Evolutionary conservation across 257 asterid species (phyloP).

Genomic region (Mitragyna speciosa): DNA sequence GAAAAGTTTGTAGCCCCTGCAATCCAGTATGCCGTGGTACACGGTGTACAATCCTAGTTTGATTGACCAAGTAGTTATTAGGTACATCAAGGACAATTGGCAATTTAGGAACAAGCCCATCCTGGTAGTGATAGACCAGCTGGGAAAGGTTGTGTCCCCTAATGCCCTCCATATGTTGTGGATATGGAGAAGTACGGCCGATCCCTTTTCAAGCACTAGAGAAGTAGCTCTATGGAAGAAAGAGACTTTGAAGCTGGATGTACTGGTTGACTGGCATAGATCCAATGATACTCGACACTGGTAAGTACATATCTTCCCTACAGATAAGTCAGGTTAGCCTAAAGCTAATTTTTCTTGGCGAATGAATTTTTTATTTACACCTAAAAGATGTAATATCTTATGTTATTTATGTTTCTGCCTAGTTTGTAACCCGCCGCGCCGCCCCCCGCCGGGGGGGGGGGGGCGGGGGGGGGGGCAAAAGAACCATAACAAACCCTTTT

Average conservation of each 20-base stretch:
- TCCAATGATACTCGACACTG: slow-evolving; percentile 6
- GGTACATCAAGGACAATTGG: slow-evolving; percentile 7
- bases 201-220: slow-evolving; percentile 15
- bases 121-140: slow-evolving; percentile 16
- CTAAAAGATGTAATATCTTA: not conserved
- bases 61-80: slow-evolving; percentile 7
- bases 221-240: slow-evolving; percentile 21
- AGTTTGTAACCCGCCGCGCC: no score
- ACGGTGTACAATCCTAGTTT: not conserved
- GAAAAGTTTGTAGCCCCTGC: not conserved
- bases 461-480: no score
- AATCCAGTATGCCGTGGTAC: slow-evolving; percentile 14
- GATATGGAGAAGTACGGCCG: slow-evolving; percentile 16
- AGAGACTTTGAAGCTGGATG: slow-evolving; percentile 20
- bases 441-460: no score
- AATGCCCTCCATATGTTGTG: slow-evolving; percentile 26
- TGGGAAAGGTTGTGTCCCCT: slow-evolving; percentile 6
- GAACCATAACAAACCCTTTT: not conserved
- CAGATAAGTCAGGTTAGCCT: not conserved
- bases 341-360: not conserved
- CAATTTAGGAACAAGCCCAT: slow-evolving; percentile 7
- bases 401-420: no score
- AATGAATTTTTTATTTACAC: no score
- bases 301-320: slow-evolving; percentile 5
- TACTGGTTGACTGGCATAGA: slow-evolving; percentile 18